Evolutionary conservation across 2,329 filamentous ascomycete species (phyloP), one percentile per base, ranked within the genome.

Genomic region (Colletotrichum zoysiae): DNA sequence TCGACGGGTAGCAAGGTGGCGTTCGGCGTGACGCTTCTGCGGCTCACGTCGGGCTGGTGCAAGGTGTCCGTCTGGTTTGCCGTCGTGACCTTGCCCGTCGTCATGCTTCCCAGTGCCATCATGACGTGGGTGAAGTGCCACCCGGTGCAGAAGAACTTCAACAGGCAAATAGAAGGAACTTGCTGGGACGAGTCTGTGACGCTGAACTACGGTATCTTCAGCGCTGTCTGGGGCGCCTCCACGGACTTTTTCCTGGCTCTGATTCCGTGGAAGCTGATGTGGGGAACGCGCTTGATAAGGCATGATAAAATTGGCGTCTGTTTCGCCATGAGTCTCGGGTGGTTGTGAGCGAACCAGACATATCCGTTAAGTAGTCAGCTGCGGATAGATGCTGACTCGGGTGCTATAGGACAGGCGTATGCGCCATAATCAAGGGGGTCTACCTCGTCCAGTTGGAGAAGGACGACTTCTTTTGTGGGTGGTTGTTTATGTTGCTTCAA

Each of bases 191-290:
- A 61, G 16, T 40, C 64, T 0, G 62, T 73, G 2, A 65, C 70
- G 9, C 61, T 74, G 9, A 68, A 69, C 30, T 73, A 68, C 51
- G 64, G 60, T 16, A 72, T 73, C 11, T 64, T 76, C 56, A 71
- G 64, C 38, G 65, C 58, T 0, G 57, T 65, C 2, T 71, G 69
- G 69, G 68, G 69, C 3, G 61, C 65, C 72, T 74, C 75, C 1
- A 71, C 76, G 51, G 78, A 80, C 71, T 78, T 80, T 12, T 56
- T 72, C 4, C 70, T 80, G 51, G 78, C 79, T 1, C 58, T 76
- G 38, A 58, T 80, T 3, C 78, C 79, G 0, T 80, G 79, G 78
- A 76, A 76, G 57, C 53, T 80, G 5, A 77, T 80, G 4, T 76
- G 75, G 70, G 73, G 76, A 8, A 73, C 80, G 60, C 76, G 77